Conservation (phyloP, 257 asterid genomes). For the Perilla frutescens region DNA sequence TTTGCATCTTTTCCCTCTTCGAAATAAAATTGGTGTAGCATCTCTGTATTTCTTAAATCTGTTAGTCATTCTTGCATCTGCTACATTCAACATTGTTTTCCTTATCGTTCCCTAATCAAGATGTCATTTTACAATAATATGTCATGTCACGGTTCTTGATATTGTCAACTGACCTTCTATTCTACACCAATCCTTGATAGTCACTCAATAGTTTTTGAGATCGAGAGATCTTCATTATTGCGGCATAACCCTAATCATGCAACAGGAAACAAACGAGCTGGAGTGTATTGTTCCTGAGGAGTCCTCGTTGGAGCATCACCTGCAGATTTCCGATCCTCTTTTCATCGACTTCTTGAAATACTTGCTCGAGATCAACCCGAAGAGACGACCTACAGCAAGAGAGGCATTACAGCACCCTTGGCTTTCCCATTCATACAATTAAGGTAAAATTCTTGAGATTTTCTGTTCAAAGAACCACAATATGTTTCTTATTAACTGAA, state of each 20-base stretch:
- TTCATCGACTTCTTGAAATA: constrained; percentile 70
- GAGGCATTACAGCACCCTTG: constrained; percentile 91
- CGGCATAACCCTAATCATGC: background rate
- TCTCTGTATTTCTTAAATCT: background rate
- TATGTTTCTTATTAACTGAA: background rate
- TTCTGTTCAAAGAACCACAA: background rate
- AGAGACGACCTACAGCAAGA: constrained; percentile 73
- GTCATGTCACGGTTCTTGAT: too few species aligned
- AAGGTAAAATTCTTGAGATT: constrained; percentile 36
- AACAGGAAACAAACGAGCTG: constrained; percentile 67
- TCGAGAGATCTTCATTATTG: background rate
- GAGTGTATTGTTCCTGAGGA: constrained; percentile 75
- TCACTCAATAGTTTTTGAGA: background rate
- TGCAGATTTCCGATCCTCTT: constrained; percentile 60
- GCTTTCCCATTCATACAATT: constrained; percentile 56
- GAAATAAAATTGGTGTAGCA: background rate
- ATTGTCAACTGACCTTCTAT: background rate
- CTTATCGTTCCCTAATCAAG: background rate
- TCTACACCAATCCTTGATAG: background rate
- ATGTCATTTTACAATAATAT: background rate
- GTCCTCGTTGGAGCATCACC: constrained; percentile 71
- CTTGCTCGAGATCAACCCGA: constrained; percentile 82
- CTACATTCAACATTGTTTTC: background rate
- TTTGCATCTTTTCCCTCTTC: background rate
- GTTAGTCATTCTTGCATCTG: background rate